Evolutionary conservation across 345 rosid genomes (phyloP).

Genomic region (Leavenworthia alabamica): DNA sequence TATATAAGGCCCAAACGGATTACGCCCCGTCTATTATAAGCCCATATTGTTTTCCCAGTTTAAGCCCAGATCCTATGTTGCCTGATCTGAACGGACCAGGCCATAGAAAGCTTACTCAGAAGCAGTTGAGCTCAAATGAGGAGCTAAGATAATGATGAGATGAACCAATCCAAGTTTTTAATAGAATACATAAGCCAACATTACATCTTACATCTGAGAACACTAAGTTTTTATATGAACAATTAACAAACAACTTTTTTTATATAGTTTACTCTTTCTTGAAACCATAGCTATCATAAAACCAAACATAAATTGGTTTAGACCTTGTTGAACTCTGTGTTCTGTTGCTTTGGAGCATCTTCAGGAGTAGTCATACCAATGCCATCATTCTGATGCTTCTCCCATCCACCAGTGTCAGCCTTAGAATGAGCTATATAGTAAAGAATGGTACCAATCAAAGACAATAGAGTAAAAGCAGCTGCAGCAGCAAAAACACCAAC

Average conservation of each 20-base stretch:
- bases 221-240: slow-evolving; percentile 25
- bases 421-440: slow-evolving; percentile 81
- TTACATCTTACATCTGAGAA: neutral
- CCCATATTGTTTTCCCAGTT: neutral
- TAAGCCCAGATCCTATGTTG: too few relatives aligned
- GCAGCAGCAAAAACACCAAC: slow-evolving; percentile 93
- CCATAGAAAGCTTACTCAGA: neutral
- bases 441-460: slow-evolving; percentile 51
- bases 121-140: neutral
- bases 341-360: slow-evolving; percentile 39
- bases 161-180: slow-evolving; percentile 7
- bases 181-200: slow-evolving; percentile 15
- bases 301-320: slow-evolving; percentile 12
- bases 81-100: too few relatives aligned
- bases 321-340: slow-evolving; percentile 45
- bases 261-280: slow-evolving; percentile 9
- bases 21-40: neutral
- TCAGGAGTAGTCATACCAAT: slow-evolving; percentile 30
- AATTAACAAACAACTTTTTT: slow-evolving; percentile 10
- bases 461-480: slow-evolving; percentile 78
- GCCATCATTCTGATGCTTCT: slow-evolving; percentile 77
- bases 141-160: too few relatives aligned
- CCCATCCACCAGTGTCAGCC: slow-evolving; percentile 97
- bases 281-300: slow-evolving; percentile 5
- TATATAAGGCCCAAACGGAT: neutral